Evolutionary conservation across 306 rosid genomes (phyloP).

Genomic region (Hippophae gyantsensis): DNA sequence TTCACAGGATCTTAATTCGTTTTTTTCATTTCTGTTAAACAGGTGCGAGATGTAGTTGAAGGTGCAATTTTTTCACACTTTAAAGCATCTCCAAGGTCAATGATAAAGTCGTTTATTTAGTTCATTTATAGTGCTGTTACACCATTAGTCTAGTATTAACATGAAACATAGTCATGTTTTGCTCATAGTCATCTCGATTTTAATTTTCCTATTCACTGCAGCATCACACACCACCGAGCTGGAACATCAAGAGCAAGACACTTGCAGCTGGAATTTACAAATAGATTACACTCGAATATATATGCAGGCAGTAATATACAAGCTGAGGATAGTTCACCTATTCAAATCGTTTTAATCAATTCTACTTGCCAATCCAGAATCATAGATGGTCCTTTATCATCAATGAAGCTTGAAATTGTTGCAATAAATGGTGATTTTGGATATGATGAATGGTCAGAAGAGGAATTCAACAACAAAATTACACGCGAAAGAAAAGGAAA

Average conservation of each 20-base stretch:
- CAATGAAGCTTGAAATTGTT: conserved; percentile 35
- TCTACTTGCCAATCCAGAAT: conserved; percentile 28
- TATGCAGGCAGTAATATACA: conserved; percentile 25
- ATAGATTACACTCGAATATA: conserved; percentile 21
- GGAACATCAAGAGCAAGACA: conserved; percentile 32
- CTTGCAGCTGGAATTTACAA: conserved; percentile 32
- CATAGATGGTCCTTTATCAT: conserved; percentile 32
- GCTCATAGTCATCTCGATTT: too few relatives aligned
- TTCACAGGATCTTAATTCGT: too few relatives aligned
- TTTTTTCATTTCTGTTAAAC: too few relatives aligned
- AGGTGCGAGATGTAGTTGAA: too few relatives aligned
- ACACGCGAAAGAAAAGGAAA: conserved; percentile 37
- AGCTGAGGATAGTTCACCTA: conserved; percentile 18
- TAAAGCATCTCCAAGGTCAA: too few relatives aligned
- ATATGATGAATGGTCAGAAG: conserved; percentile 35
- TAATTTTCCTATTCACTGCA: conserved; percentile 5
- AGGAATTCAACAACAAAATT: conserved; percentile 34
- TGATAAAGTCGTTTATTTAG: too few relatives aligned
- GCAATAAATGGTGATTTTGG: conserved; percentile 42
- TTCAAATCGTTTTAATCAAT: conserved; percentile 37
- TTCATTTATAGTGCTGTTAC: too few relatives aligned
- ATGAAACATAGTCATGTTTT: too few relatives aligned
- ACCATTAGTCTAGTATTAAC: too few relatives aligned
- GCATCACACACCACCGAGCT: conserved; percentile 18
- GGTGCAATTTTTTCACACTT: too few relatives aligned